phyloP scores from a whole-genome alignment of 495 filamentous ascomycete genomes.

The Clavariopsis aquatica region DNA sequence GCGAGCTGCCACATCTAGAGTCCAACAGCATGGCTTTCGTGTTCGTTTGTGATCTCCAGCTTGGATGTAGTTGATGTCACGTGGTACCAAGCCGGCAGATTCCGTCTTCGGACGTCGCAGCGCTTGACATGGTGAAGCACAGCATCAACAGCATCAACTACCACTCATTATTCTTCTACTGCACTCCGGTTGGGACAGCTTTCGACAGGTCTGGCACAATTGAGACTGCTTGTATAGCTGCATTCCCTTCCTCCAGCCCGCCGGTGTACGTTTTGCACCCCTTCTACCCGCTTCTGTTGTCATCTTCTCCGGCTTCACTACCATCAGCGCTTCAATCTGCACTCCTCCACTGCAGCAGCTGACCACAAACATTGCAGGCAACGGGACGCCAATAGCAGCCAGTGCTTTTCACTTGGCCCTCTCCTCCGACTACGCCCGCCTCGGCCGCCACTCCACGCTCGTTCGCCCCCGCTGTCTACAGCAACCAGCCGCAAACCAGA shows the following conservation, averaged over 20 bases:
- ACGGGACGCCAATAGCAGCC: conserved; percentile 10
- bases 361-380: conserved; percentile 6
- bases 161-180: conserved; percentile 28
- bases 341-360: conserved; percentile 10
- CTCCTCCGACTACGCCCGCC: background rate
- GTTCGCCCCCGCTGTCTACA: background rate
- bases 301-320: conserved; percentile 6
- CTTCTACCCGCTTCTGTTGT: background rate
- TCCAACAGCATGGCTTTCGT: background rate
- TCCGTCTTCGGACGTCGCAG: conserved; percentile 1
- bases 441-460: background rate
- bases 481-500: background rate
- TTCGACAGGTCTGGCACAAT: conserved; percentile 14
- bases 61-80: background rate
- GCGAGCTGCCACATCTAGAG: background rate
- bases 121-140: background rate
- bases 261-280: conserved; percentile 9
- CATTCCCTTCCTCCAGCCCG: background rate
- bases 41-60: background rate
- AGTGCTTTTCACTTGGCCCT: background rate
- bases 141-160: conserved; percentile 15
- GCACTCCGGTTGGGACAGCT: conserved; percentile 16
- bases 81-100: background rate
- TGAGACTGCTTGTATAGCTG: conserved; percentile 28
- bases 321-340: background rate